These are phyloP conservation scores for Staphylotrichum longicolle DNA, from an alignment of 495 filamentous ascomycete species.

Conservation along the genomic window DNA sequence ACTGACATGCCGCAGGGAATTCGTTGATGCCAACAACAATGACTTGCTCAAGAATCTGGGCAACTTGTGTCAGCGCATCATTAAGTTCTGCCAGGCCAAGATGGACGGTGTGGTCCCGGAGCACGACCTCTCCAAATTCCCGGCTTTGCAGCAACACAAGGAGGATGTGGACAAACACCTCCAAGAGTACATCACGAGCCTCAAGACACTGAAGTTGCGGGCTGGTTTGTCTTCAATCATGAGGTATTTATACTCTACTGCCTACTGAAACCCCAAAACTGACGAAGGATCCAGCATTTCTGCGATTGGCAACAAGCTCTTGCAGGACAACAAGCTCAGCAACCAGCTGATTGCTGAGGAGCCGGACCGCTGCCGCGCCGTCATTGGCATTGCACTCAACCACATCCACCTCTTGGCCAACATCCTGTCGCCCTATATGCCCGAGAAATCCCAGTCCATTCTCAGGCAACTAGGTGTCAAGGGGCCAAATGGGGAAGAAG, in stretches of 20 bases:
- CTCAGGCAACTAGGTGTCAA: slow-evolving; percentile 59
- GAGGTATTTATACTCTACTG: slow-evolving; percentile 29
- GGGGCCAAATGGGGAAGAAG: slow-evolving; percentile 11
- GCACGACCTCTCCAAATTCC: slow-evolving; percentile 44
- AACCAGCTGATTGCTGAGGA: slow-evolving; percentile 62
- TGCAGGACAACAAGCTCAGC: slow-evolving; percentile 72
- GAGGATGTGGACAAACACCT: slow-evolving; percentile 60
- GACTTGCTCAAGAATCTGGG: slow-evolving; percentile 87
- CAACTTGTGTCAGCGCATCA: slow-evolving; percentile 88
- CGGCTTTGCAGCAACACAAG: slow-evolving; percentile 47
- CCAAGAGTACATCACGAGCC: slow-evolving; percentile 65
- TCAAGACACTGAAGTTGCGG: slow-evolving; percentile 74
- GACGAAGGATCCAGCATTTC: slow-evolving; percentile 52
- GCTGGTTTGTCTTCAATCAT: slow-evolving; percentile 69
- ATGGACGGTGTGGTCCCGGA: slow-evolving; percentile 70
- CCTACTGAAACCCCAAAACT: not conserved
- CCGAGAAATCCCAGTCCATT: slow-evolving; percentile 72
- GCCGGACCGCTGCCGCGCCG: slow-evolving; percentile 70
- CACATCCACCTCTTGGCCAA: slow-evolving; percentile 76
- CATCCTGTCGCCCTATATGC: slow-evolving; percentile 79
- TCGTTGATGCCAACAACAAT: slow-evolving; percentile 84
- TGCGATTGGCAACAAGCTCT: slow-evolving; percentile 70
- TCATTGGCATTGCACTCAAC: slow-evolving; percentile 79
- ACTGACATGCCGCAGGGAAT: slow-evolving; percentile 47
- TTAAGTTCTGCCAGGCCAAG: slow-evolving; percentile 84